Evolutionary conservation across 169 alveolate species (phyloP).

Genomic region (Plasmodium sp.): DNA sequence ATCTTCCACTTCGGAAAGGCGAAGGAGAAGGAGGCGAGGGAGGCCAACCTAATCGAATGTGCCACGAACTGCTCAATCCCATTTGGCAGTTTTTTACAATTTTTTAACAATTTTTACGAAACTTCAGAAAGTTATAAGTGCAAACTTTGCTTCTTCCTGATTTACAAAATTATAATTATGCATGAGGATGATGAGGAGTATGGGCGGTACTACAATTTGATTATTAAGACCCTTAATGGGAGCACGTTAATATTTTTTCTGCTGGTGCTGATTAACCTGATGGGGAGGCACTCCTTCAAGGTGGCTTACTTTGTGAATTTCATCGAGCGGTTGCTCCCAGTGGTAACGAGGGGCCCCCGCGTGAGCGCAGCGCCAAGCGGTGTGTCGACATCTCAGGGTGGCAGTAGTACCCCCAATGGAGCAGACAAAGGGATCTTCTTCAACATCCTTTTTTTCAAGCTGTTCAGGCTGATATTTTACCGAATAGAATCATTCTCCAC

Average conservation of each 20-base stretch:
- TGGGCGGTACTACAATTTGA: conserved; percentile 27
- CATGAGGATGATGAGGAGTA: conserved; percentile 62
- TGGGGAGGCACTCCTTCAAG: conserved; percentile 22
- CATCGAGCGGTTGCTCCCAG: conserved; percentile 44
- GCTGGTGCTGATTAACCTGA: conserved; percentile 17
- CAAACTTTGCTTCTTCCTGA: conserved; percentile 8
- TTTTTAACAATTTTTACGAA: conserved; percentile 39
- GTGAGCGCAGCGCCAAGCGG: background rate
- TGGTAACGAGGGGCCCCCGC: conserved; percentile 1
- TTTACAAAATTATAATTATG: conserved; percentile 63
- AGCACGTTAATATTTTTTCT: conserved; percentile 31
- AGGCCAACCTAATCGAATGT: background rate
- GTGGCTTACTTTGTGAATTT: conserved; percentile 4
- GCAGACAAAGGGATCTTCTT: background rate
- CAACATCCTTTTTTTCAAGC: conserved; percentile 50
- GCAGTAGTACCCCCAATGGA: background rate
- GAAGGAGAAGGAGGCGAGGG: background rate
- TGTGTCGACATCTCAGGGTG: background rate
- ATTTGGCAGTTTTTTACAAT: conserved; percentile 9
- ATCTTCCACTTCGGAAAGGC: conserved; percentile 11
- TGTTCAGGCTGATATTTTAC: conserved; percentile 25
- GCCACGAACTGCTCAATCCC: background rate
- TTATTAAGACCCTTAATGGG: conserved; percentile 2
- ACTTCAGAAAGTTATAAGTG: conserved; percentile 14
- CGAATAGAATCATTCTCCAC: conserved; percentile 17